Evolutionary conservation across 331 rosid genomes (phyloP).

Genomic region (Malus hybrid): DNA sequence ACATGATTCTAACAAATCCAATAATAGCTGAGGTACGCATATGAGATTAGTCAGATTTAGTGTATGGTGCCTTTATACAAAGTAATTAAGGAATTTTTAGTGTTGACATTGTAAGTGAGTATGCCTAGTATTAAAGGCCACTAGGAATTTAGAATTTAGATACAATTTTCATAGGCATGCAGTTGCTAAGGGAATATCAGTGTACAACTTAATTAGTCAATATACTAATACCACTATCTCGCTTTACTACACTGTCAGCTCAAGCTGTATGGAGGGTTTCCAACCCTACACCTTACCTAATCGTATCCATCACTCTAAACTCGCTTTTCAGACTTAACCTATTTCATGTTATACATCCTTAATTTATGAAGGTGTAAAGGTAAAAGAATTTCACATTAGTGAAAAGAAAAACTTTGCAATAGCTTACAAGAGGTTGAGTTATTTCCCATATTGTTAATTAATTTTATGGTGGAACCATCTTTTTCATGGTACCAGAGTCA

Average conservation of each 20-base stretch:
- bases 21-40: neutral
- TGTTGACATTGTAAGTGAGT: neutral
- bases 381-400: no score
- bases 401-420: no score
- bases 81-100: neutral
- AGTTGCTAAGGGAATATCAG: neutral
- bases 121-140: neutral
- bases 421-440: no score
- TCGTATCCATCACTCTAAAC: neutral
- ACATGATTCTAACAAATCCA: conserved; percentile 9
- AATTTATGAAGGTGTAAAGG: no score
- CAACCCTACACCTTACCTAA: neutral
- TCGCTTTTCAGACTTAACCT: neutral
- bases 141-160: neutral
- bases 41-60: neutral
- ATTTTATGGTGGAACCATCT: no score
- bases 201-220: neutral
- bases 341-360: no score
- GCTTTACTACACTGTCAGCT: neutral
- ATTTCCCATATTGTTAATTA: no score
- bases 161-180: neutral
- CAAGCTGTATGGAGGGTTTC: neutral
- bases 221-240: neutral
- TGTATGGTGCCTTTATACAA: neutral
- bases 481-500: no score